These are phyloP conservation scores for Ophiostoma fasciatum DNA, from an alignment of 2,329 filamentous ascomycete species.

Conservation along the genomic window DNA sequence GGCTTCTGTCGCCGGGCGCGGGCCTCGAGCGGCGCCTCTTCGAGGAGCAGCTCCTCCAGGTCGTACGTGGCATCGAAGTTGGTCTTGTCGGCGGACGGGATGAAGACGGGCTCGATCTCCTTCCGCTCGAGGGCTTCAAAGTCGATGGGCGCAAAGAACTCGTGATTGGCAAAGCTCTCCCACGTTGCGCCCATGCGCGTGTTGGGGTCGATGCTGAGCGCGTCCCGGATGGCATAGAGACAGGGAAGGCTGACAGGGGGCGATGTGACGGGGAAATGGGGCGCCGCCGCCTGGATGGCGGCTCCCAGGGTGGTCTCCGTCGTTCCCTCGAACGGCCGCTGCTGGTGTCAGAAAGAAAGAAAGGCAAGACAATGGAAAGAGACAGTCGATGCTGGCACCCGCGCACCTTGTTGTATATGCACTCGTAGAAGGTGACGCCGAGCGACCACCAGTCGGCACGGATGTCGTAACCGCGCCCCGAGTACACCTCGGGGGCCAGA, in stretches of 20 bases:
- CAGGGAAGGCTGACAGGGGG: slow-evolving; percentile 82
- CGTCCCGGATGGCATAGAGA: slow-evolving; percentile 71
- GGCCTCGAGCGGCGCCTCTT: slow-evolving; percentile 90
- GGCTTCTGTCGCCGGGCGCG: slow-evolving; percentile 88
- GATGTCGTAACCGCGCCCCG: slow-evolving; percentile 73
- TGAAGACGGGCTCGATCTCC: slow-evolving; percentile 79
- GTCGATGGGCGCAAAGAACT: slow-evolving; percentile 78
- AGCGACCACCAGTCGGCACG: slow-evolving; percentile 98
- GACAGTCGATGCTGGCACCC: background rate
- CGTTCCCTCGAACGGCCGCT: slow-evolving; percentile 88
- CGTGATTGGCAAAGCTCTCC: slow-evolving; percentile 71
- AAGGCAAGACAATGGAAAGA: too few species aligned
- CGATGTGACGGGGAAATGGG: slow-evolving; percentile 82
- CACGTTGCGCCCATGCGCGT: slow-evolving; percentile 78
- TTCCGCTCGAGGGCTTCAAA: slow-evolving; percentile 76
- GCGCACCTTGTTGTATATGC: slow-evolving; percentile 92
- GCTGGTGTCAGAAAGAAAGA: slow-evolving; percentile 2
- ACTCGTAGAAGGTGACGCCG: slow-evolving; percentile 97
- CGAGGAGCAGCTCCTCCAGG: slow-evolving; percentile 71
- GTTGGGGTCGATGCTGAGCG: slow-evolving; percentile 66
- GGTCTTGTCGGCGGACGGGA: slow-evolving; percentile 90
- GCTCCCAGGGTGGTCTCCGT: slow-evolving; percentile 68
- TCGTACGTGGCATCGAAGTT: slow-evolving; percentile 99
- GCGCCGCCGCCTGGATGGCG: slow-evolving; percentile 66
- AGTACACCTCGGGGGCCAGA: slow-evolving; percentile 88